Evolutionary conservation across 2,329 filamentous ascomycete species (phyloP), one percentile per base, ranked within the genome.

Genomic region (Cladosporium sphaerospermum): DNA sequence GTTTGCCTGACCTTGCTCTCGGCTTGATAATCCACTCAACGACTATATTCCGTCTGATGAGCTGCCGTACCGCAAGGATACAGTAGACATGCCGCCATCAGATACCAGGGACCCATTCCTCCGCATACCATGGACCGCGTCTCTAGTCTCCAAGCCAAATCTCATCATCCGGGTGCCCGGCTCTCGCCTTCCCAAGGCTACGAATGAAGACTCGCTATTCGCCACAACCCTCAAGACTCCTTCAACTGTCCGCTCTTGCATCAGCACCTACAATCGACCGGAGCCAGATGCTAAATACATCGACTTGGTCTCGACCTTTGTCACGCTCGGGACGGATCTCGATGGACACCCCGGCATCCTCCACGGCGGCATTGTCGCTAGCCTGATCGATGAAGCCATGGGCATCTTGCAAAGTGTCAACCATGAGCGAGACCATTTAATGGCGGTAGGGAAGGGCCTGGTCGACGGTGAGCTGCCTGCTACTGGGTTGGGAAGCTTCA

Each of bases 371-470:
- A 74, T 84, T 31, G 73, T 80, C 6, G 74, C 75, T 8, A 74
- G 77, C 0, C 62, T 85, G n/a, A 63, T 85, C 18, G 82, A 85
- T 61, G 82, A 85, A 62, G 67, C 71, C 5, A 76, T 79, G 63
- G 79, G 81, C 1, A 68, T 76, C 5, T 57, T 82, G 14, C 67
- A 80, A 9, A 69, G 69, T 2, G 59, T 74, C 28, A 78, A 79
- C 56, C 53, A 60, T 13, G 69, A 68, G 19, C 47, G 61, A 6
- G 52, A 49, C 5, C 60, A 62, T 41, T 23, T 59, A 14, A 8
- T 43, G 3, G 32, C 18, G 5, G 48, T 51, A 2, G 48, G 40
- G 10, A 23, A 11, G 23, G 54, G 55, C 5, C 41, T 59, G 44
- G 56, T 55, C 9, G 54, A 54, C 13, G 62, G 63, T 2, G 63